Evolutionary conservation across 2,329 filamentous ascomycete genomes (phyloP), one percentile per base, ranked within the genome.

Genomic region (Sporothrix inflata): DNA sequence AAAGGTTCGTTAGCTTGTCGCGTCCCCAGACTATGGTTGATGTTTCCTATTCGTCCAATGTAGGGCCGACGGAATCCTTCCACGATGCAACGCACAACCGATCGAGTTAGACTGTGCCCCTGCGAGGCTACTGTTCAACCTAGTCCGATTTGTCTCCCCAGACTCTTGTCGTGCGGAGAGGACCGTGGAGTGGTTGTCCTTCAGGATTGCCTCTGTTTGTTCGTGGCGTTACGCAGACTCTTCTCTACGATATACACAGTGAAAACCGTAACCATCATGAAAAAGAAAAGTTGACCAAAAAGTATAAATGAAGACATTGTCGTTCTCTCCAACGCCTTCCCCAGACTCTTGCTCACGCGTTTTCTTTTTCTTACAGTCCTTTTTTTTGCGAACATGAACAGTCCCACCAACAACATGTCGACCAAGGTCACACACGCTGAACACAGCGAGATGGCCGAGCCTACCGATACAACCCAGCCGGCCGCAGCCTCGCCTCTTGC

Each of bases 381-480:
- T n/a, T n/a, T n/a, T n/a, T n/a, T n/a, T n/a, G n/a, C n/a, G n/a
- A n/a, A n/a, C n/a, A n/a, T n/a, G n/a, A n/a, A n/a, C n/a, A n/a
- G n/a, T n/a, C n/a, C n/a, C 40, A 14, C 40, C 24, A 30, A 19
- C 27, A 34, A 16, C 27, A 57, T 57, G 53, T 57, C 53, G 49
- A 53, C 49, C 53, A 57, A 57, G 53, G 53, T 57, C 53, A 34
- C 27, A 4, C 53, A 57, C 53, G 53, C 53, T 57, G 53, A 57
- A 9, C 53, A 57, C 53, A 19, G 53, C 53, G 53, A 57, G 8
- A 27, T 57, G 53, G 53, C 27, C 53, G 53, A 57, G 14, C 53
- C 53, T 5, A 19, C 49, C 49, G n/a, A n/a, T n/a, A n/a, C n/a
- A n/a, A n/a, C n/a, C n/a, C n/a, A n/a, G n/a, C n/a, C n/a, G n/a